Conservation (phyloP, 768 basidiomycete genomes). For the Suillus bovinus region DNA sequence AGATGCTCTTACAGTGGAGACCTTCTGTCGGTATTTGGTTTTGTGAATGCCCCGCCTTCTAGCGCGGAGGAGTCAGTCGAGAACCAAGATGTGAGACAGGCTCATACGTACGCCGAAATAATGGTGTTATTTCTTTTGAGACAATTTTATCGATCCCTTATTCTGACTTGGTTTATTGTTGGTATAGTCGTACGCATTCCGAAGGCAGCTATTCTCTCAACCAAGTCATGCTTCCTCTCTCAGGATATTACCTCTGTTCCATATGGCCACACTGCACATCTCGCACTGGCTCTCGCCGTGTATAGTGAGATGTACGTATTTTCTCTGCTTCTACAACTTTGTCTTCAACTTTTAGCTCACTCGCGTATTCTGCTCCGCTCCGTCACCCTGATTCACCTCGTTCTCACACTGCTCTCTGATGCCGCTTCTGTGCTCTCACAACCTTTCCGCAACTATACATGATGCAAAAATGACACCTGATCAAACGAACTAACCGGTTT, state of each 20-base stretch:
- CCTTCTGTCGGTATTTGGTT: not conserved
- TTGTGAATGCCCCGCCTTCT: not conserved
- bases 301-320: constrained; percentile 62
- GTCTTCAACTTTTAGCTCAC: constrained; percentile 2
- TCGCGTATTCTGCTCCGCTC: constrained; percentile 10
- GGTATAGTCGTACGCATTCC: constrained; percentile 64
- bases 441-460: not conserved
- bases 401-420: constrained; percentile 2
- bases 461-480: constrained; percentile 6
- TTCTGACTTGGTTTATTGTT: constrained; percentile 10
- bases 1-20: not conserved
- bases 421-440: not conserved
- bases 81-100: not conserved
- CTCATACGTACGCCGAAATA: not conserved
- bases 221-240: constrained; percentile 52
- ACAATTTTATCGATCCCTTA: not conserved
- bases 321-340: constrained; percentile 5
- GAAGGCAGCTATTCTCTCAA: constrained; percentile 61
- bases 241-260: constrained; percentile 43
- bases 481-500: constrained; percentile 15
- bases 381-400: not conserved
- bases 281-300: constrained; percentile 62
- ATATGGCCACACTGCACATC: constrained; percentile 59
- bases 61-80: not conserved
- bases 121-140: constrained; percentile 3